These are phyloP conservation scores for Coemansia sp. DNA, from an alignment of 192 early-diverging fungal genomes.

Conservation along the genomic window DNA sequence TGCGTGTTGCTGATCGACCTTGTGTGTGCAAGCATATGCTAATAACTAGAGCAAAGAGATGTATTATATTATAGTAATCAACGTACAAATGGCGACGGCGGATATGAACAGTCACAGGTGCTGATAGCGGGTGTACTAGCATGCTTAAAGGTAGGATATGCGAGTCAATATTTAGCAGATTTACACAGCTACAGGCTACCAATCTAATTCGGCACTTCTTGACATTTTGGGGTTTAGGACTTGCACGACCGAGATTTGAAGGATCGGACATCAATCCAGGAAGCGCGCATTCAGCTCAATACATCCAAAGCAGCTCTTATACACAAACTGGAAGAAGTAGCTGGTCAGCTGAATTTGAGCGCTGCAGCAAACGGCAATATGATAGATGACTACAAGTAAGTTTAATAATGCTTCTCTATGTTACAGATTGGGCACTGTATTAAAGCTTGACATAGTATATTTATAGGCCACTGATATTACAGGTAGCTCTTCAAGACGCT, in stretches of 20 bases:
- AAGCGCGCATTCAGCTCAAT: slow-evolving; percentile 4
- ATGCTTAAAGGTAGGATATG: slow-evolving; percentile 27
- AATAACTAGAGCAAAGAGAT: not conserved
- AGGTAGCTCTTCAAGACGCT: slow-evolving; percentile 19
- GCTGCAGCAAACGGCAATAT: slow-evolving; percentile 5
- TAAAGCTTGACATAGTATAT: not conserved
- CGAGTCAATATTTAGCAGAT: not conserved
- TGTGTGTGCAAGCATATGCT: not conserved
- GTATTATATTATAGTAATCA: not conserved
- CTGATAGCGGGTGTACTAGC: slow-evolving; percentile 30
- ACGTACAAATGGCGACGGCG: not conserved
- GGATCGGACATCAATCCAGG: slow-evolving; percentile 5
- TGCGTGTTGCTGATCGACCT: not conserved
- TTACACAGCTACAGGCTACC: not conserved
- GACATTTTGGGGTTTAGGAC: slow-evolving; percentile 11
- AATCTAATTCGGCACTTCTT: not conserved
- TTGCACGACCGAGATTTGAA: slow-evolving; percentile 31
- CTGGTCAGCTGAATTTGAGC: slow-evolving; percentile 30
- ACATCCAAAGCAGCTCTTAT: slow-evolving; percentile 11
- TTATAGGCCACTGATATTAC: slow-evolving; percentile 14
- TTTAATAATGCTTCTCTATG: not conserved
- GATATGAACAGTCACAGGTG: slow-evolving; percentile 12
- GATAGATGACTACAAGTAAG: slow-evolving; percentile 21
- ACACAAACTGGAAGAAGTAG: slow-evolving; percentile 27
- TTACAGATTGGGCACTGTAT: not conserved